These are phyloP conservation scores for Cutaneotrichosporon dermatis DNA, from an alignment of 1,284 basidiomycete species.

Conservation along the genomic window DNA sequence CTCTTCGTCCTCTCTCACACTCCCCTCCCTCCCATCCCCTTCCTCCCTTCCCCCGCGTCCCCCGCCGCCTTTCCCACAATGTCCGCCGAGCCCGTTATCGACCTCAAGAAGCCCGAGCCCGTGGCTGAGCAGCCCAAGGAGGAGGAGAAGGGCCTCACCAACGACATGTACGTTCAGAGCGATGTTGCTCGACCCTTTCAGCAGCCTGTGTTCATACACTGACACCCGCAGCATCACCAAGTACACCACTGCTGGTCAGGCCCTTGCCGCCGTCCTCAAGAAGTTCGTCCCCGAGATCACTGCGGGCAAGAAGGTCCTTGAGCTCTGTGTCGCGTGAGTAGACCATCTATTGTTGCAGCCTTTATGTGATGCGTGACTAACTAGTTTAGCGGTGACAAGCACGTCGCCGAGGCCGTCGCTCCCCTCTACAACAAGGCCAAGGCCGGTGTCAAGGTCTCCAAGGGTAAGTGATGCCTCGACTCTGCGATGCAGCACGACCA, in stretches of 20 bases:
- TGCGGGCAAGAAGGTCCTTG: constrained; percentile 79
- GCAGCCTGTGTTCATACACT: no score
- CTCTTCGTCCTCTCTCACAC: not conserved
- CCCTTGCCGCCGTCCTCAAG: constrained; percentile 79
- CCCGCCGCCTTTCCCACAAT: constrained; percentile 10
- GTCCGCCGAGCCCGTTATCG: constrained; percentile 29
- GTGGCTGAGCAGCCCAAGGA: constrained; percentile 34
- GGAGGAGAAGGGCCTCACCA: constrained; percentile 46
- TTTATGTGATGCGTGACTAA: constrained; percentile 1
- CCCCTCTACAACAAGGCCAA: constrained; percentile 85
- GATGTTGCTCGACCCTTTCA: not conserved
- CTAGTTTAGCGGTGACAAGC: constrained; percentile 67
- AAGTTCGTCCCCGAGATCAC: constrained; percentile 70
- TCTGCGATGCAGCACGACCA: no score
- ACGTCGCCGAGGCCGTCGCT: constrained; percentile 77
- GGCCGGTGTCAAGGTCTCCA: constrained; percentile 78
- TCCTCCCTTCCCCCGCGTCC: not conserved
- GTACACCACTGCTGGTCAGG: constrained; percentile 80
- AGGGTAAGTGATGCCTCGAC: constrained; percentile 56
- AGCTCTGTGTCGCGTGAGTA: constrained; percentile 71
- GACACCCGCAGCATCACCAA: constrained; percentile 45
- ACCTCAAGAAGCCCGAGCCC: constrained; percentile 43
- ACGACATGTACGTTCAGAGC: constrained; percentile 41
- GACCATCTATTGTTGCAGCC: no score
- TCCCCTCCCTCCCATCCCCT: no score